A percentile compares a stretch with the other conserved stretches of the same genome.
These are phyloP conservation scores for Fusarium kyushuense DNA, from an alignment of 2,329 filamentous ascomycete genomes.

Conservation along the genomic window DNA sequence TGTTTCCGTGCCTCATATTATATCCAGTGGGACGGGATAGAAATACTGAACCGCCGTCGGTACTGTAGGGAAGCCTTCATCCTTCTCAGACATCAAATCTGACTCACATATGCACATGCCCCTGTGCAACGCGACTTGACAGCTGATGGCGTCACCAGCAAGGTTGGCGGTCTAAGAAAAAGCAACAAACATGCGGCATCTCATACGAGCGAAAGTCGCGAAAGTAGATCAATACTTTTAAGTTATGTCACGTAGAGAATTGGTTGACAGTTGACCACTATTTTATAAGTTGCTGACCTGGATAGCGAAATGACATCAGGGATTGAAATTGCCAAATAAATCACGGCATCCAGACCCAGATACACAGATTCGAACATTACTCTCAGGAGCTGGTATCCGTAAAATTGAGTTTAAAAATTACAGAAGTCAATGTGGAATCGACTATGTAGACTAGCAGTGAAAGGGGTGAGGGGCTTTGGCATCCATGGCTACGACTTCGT, in stretches of 20 bases:
- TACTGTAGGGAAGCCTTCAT: not conserved
- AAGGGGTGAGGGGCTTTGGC: not conserved
- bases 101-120: not conserved
- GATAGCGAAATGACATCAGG: not conserved
- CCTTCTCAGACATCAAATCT: not conserved
- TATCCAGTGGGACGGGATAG: not conserved
- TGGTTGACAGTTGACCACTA: not conserved
- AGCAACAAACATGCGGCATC: constrained; percentile 21
- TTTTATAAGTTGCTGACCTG: not conserved
- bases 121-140: not conserved
- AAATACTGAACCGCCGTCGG: not conserved
- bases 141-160: constrained; percentile 36
- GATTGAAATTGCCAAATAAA: not conserved
- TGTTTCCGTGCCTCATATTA: not conserved
- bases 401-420: not conserved
- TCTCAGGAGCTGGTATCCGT: not conserved
- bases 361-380: not conserved
- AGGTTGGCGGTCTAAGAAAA: constrained; percentile 33
- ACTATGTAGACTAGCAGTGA: not conserved
- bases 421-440: not conserved
- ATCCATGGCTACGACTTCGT: not conserved
- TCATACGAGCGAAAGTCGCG: not conserved
- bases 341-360: not conserved
- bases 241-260: not conserved
- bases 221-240: not conserved